These are phyloP conservation scores for Pseudogymnoascus pannorum DNA, from an alignment of 2,329 filamentous ascomycete genomes.

Conservation along the genomic window DNA sequence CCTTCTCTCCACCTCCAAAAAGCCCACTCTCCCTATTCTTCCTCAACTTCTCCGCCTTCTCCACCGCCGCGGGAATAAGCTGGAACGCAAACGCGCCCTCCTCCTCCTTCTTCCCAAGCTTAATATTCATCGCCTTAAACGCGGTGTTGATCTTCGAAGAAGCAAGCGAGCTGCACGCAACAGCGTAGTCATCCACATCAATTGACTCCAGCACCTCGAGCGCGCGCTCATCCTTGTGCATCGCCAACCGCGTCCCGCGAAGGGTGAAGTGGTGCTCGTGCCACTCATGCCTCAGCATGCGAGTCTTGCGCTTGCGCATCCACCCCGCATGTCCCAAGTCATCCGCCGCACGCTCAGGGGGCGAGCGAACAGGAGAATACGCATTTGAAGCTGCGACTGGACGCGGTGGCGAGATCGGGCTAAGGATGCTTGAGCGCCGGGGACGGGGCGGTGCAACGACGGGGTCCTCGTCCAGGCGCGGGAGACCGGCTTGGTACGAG, in stretches of 20 bases:
- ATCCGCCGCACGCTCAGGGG: constrained; percentile 35
- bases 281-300: constrained; percentile 88
- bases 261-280: constrained; percentile 86
- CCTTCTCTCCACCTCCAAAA: constrained; percentile 38
- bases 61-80: constrained; percentile 55
- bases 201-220: constrained; percentile 62
- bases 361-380: constrained; percentile 38
- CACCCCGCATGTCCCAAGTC: constrained; percentile 70
- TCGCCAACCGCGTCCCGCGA: constrained; percentile 63
- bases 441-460: constrained; percentile 27
- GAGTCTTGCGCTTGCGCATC: constrained; percentile 91
- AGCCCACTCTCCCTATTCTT: constrained; percentile 29
- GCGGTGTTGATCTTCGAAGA: constrained; percentile 79
- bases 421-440: constrained; percentile 2
- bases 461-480: constrained; percentile 57
- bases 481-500: constrained; percentile 46
- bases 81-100: constrained; percentile 75
- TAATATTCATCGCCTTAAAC: constrained; percentile 70
- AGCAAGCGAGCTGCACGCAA: constrained; percentile 71
- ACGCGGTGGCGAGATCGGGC: neutral
- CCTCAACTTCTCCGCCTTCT: constrained; percentile 42
- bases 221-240: constrained; percentile 59
- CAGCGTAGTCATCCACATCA: constrained; percentile 82
- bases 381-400: constrained; percentile 34
- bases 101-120: constrained; percentile 46